Evolutionary conservation across 768 basidiomycete genomes (phyloP), one percentile per base, ranked within the genome.

Genomic region (Pulveroboletus frians): DNA sequence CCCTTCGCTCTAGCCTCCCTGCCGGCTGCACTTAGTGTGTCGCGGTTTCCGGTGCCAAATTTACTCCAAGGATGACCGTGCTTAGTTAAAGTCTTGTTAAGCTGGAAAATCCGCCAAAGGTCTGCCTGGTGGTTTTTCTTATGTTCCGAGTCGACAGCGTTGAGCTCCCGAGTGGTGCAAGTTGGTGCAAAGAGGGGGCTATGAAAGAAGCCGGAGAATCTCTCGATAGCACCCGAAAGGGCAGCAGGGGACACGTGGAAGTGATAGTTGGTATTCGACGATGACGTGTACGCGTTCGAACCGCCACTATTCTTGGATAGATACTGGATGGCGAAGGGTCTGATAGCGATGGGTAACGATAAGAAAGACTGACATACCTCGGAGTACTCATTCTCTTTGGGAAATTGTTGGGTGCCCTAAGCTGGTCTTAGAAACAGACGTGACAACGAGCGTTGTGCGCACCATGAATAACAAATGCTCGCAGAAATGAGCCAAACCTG

Each of bases 381-480:
- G 31, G 83, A 85, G 67, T 98, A 99, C 54, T 94, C 96, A 61
- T 96, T 98, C 67, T 99, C 96, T 48, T 79, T 76, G 3, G 92
- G 92, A 67, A 84, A 95, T 64, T 82, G 80, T 56, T 83, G 80
- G 9, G 87, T 91, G 17, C 89, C 88, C 88, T 91, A 35, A 52
- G 35, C 20, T 32, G 31, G 37, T 20, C 46, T 55, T 29, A 48
- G 21, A 26, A 46, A 44, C 14, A 27, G 10, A 3, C 14, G 39
- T 1, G 10, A 21, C 13, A 34, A 38, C 8, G 30, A 39, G 34
- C 30, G 30, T 6, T 29, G 8, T 5, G 66, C 83, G 53, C 58
- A 92, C 94, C 84, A 99, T 91, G 70, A 99, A 99, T 53, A 96
- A 69, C 42, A 99, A 65, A 67, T 99, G 95, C 66, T 99, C 95